Evolutionary conservation across 495 filamentous ascomycete species (phyloP).

Genomic region (Polyplosphaeria fusca): DNA sequence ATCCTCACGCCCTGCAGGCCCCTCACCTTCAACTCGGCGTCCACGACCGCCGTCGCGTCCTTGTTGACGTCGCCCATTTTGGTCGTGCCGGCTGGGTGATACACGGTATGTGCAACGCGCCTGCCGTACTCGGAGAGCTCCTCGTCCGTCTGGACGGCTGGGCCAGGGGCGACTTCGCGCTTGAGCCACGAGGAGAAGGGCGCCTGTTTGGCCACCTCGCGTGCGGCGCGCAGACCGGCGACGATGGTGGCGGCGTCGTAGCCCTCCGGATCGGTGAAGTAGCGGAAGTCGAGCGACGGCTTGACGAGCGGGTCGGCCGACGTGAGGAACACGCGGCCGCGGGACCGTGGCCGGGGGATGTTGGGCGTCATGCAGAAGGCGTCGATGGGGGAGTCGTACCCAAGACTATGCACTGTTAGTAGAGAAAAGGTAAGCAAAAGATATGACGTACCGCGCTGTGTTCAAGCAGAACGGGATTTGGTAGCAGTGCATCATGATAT

Average conservation of each 20-base stretch:
- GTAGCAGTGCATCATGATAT: conserved; percentile 91
- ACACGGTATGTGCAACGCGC: conserved; percentile 75
- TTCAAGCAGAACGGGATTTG: conserved; percentile 73
- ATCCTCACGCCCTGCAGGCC: conserved; percentile 59
- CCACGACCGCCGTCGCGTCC: conserved; percentile 66
- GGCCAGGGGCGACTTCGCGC: conserved; percentile 74
- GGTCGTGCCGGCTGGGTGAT: conserved; percentile 81
- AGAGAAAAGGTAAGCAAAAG: neutral
- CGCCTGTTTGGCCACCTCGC: conserved; percentile 63
- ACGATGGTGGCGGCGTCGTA: conserved; percentile 81
- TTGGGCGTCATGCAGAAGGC: conserved; percentile 93
- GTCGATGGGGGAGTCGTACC: conserved; percentile 68
- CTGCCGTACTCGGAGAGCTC: conserved; percentile 71
- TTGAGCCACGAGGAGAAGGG: conserved; percentile 79
- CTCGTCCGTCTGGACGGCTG: conserved; percentile 63
- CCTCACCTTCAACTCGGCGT: conserved; percentile 53
- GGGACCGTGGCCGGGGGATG: conserved; percentile 75
- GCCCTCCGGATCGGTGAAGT: conserved; percentile 80
- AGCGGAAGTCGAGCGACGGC: conserved; percentile 80
- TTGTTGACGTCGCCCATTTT: conserved; percentile 72
- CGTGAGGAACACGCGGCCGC: conserved; percentile 69
- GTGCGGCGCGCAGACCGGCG: conserved; percentile 69
- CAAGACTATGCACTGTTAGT: conserved; percentile 50
- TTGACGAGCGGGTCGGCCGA: conserved; percentile 68
- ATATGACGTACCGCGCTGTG: conserved; percentile 34